Evolutionary conservation across 1,284 basidiomycete genomes (phyloP), one percentile per base, ranked within the genome.

Genomic region (Neonothopanus nambi): DNA sequence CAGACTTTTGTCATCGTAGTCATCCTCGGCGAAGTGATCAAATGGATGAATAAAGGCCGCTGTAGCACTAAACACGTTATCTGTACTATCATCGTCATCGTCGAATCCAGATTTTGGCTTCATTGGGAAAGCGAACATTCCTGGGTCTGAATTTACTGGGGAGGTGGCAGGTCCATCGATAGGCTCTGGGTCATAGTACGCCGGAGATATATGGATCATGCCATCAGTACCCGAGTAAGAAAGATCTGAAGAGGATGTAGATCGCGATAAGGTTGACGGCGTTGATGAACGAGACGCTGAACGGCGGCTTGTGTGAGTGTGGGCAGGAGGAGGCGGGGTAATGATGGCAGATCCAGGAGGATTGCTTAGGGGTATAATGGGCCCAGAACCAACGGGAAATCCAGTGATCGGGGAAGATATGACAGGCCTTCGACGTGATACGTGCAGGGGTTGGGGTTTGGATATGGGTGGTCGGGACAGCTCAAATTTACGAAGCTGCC

Each of bases 401-500:
- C 57, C 55, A 46, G 58, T 55, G 38, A 66, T 43, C 5, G 66
- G 59, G 26, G 63, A 50, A 12, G 64, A 60, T 28, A 60, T 61
- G 12, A 59, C 45, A 13, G 60, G 59, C 13, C 52, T 49, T 35
- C 55, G 55, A 38, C 57, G 61, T 12, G 61, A 54, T 13, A 58
- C 59, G 37, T 67, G 64, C 30, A 74, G 60, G 0, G 73, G 72
- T 43, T 76, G 65, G 4, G 80, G 79, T 47, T 74, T 75, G 0
- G 81, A 81, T 57, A 84, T 84, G 8, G 77, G 70, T 3, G 87
- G 87, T 20, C 86, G 76, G 0, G 78, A 69, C 26, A 91, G 80
- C 65, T 91, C 89, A 62, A 89, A 90, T 57, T 82, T 85, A 61
- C 86, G 81, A 15, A 91, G 75, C 63, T 91, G 89, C 8, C 89